Evolutionary conservation across 2,329 filamentous ascomycete species (phyloP).

Genomic region (Paraconiothyrium brasiliense): DNA sequence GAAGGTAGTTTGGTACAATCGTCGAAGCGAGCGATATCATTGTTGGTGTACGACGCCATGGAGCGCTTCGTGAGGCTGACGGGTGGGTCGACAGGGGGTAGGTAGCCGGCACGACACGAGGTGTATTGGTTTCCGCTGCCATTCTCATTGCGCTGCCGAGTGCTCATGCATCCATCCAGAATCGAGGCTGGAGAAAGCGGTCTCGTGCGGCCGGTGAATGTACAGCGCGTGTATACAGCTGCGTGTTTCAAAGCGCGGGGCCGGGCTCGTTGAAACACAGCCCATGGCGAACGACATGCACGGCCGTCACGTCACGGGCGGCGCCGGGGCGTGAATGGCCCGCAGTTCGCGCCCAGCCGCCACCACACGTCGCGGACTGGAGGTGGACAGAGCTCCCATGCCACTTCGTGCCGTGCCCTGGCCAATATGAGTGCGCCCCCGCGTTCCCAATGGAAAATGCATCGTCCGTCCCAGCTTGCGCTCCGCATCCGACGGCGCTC

Average conservation of each 20-base stretch:
- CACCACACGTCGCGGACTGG: constrained; percentile 5
- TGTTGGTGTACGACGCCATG: neutral
- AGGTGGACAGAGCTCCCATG: constrained; percentile 6
- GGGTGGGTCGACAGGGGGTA: neutral
- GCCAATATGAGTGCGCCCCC: constrained; percentile 9
- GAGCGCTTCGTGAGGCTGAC: neutral
- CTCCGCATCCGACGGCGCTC: neutral
- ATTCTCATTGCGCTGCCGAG: neutral
- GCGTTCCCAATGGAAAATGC: neutral
- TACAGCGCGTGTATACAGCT: neutral
- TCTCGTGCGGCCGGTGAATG: neutral
- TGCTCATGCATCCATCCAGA: neutral
- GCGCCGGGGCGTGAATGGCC: constrained; percentile 7
- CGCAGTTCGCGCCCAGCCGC: constrained; percentile 6
- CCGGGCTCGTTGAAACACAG: neutral
- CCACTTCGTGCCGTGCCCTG: constrained; percentile 4
- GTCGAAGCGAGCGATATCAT: no score
- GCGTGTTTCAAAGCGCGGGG: constrained; percentile 4
- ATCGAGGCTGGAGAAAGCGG: neutral
- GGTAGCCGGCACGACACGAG: neutral
- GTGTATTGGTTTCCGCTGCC: neutral
- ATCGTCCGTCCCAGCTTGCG: neutral
- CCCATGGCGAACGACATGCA: neutral
- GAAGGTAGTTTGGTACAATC: neutral
- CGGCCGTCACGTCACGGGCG: neutral